Conservation (phyloP, 192 early-diverging fungal genomes). For the Rhizophagus prolifer region DNA sequence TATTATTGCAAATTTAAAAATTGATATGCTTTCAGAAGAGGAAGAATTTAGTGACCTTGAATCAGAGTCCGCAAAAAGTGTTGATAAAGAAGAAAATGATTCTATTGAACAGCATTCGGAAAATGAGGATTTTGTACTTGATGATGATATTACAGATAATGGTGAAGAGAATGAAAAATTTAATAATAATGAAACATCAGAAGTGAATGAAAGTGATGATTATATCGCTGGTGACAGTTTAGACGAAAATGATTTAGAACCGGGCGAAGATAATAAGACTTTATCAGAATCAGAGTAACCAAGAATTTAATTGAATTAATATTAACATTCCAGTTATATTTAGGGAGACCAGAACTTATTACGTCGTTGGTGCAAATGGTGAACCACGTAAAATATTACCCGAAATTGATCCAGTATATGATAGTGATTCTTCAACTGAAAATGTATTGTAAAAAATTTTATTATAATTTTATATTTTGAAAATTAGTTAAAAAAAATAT, state of each 20-base stretch:
- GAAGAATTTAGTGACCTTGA: neutral
- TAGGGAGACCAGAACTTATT: constrained; percentile 34
- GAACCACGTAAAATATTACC: constrained; percentile 61
- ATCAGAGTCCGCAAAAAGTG: too few species aligned
- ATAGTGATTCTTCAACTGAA: constrained; percentile 89
- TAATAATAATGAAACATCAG: neutral
- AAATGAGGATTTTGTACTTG: constrained; percentile 15
- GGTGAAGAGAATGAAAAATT: neutral
- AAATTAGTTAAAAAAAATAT: too few species aligned
- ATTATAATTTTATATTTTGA: neutral
- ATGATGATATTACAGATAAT: neutral
- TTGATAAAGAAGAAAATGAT: constrained; percentile 38
- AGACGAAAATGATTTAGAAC: constrained; percentile 50
- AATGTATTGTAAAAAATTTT: constrained; percentile 54
- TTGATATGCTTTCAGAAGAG: constrained; percentile 54
- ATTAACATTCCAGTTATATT: constrained; percentile 12
- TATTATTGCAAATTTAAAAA: constrained; percentile 51
- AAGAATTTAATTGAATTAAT: constrained; percentile 47
- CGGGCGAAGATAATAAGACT: constrained; percentile 45
- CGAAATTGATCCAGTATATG: constrained; percentile 92
- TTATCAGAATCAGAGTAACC: constrained; percentile 28
- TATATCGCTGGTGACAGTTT: constrained; percentile 45
- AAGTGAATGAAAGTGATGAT: constrained; percentile 37
- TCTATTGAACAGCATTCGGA: constrained; percentile 44
- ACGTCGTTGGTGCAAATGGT: constrained; percentile 40